These are phyloP conservation scores for Cadophora sp. DNA, from an alignment of 2,329 filamentous ascomycete species.

Conservation along the genomic window DNA sequence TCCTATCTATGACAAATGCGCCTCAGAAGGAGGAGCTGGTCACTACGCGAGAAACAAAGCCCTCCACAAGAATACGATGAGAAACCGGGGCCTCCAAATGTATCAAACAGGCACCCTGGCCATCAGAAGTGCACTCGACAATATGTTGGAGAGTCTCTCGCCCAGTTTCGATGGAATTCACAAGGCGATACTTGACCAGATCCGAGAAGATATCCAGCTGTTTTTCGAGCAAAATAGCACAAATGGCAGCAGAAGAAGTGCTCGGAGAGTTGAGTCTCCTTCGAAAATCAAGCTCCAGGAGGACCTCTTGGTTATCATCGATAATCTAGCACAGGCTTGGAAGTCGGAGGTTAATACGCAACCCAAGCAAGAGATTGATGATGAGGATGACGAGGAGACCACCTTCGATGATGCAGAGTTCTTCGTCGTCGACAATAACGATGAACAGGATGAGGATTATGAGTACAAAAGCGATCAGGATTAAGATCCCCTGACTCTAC, in stretches of 20 bases:
- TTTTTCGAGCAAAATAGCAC: conserved; percentile 28
- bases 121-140: neutral
- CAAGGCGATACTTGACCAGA: neutral
- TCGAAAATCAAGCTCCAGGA: conserved; percentile 12
- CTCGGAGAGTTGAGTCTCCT: conserved; percentile 13
- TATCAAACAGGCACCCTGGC: neutral
- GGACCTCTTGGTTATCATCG: neutral
- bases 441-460: conserved; percentile 13
- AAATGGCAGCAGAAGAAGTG: conserved; percentile 7
- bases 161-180: neutral
- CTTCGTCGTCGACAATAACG: neutral
- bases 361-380: neutral
- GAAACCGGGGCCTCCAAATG: conserved; percentile 18
- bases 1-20: conserved; percentile 29
- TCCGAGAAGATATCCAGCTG: conserved; percentile 17
- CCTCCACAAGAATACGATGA: conserved; percentile 16
- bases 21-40: conserved; percentile 20
- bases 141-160: conserved; percentile 9
- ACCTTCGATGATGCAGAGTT: conserved; percentile 3
- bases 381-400: conserved; percentile 1
- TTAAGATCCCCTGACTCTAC: neutral
- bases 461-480: conserved; percentile 1
- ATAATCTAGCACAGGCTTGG: neutral
- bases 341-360: neutral
- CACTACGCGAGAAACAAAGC: conserved; percentile 28